Base-by-base conservation (phyloP, 768 basidiomycete genomes). In the Boletales sp. region DNA sequence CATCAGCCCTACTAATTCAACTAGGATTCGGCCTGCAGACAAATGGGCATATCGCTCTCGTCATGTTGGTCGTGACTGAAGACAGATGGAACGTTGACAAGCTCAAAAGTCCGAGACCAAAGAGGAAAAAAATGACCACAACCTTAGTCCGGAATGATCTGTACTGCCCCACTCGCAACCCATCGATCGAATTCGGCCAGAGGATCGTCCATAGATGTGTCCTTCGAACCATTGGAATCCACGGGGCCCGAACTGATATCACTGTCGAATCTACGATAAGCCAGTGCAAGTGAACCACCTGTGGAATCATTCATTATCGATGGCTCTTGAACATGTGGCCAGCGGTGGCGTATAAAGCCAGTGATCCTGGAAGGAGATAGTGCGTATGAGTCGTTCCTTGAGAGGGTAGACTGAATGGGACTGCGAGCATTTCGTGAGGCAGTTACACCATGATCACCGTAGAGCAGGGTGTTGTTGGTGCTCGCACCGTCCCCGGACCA, bases 171-270 rank as follows among this genome's bases (percentile, higher is more conserved):
- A 59, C 86, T 86, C 30, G 78, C 71, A 57, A 89, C 64, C 84
- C 84, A 90, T 40, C 74, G 79, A 51, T 87, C 82, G 28, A 90
- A 72, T 54, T 84, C 84, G 5, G 78, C 83, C 43, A 86, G 74
- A 44, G 82, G 76, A 43, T 85, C 78, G n/a, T 62, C 60, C 31
- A 41, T 39, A 12, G 34, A 8, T 4, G 61, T 56, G 18, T 58
- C 62, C 7, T 49, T 41, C 15, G 8, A 28, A n/a, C 47, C 41
- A 11, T 32, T 34, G 12, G 36, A 10, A 18, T 49, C 43, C 44
- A 32, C 15, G 12, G 32, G 28, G 13, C 11, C 34, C 33, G 45
- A 15, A 19, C 34, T 18, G 49, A 46, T 18, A 19, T 5, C 13
- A 8, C 36, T 35, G 15, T 40, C 43, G 10, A 39, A 43, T 41